These are phyloP conservation scores for Mallotus nudiflorus DNA, from an alignment of 345 rosid genomes.

Conservation along the genomic window DNA sequence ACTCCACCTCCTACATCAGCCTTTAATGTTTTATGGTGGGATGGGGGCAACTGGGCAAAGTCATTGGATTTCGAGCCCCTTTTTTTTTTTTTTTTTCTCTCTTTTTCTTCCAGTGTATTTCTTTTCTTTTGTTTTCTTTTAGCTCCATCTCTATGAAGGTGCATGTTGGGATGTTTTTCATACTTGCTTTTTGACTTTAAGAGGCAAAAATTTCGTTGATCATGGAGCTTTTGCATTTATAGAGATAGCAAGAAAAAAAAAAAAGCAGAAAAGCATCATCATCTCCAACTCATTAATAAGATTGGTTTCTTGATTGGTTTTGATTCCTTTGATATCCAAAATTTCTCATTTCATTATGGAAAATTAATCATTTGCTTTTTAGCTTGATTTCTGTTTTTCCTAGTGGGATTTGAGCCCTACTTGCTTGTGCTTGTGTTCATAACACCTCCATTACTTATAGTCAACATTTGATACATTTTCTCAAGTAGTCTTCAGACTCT, in stretches of 20 bases:
- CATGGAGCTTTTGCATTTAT: slow-evolving; percentile 34
- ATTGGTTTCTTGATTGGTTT: slow-evolving; percentile 18
- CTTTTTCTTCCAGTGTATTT: neutral
- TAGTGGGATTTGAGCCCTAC: slow-evolving; percentile 36
- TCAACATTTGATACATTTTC: too few relatives aligned
- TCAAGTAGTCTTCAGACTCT: too few relatives aligned
- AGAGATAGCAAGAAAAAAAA: slow-evolving; percentile 18
- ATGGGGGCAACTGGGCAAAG: slow-evolving; percentile 13
- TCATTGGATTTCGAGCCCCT: slow-evolving; percentile 42
- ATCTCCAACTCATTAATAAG: slow-evolving; percentile 25
- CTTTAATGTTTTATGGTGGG: neutral
- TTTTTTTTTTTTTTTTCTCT: neutral
- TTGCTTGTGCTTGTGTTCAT: neutral
- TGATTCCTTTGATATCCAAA: slow-evolving; percentile 16
- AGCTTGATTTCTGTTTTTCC: slow-evolving; percentile 13
- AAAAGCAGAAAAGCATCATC: slow-evolving; percentile 27
- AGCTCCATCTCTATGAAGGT: slow-evolving; percentile 25
- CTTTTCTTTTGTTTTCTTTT: slow-evolving; percentile 11
- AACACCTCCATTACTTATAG: too few relatives aligned
- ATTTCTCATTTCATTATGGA: slow-evolving; percentile 18
- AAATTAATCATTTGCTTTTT: slow-evolving; percentile 26
- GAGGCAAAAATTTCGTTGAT: slow-evolving; percentile 38
- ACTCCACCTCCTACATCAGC: neutral
- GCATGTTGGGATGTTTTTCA: slow-evolving; percentile 40
- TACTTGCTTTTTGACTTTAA: slow-evolving; percentile 48